These are phyloP conservation scores for Thermomucor indicae-seudaticae DNA, from an alignment of 371 early-diverging fungal genomes.

Conservation along the genomic window DNA sequence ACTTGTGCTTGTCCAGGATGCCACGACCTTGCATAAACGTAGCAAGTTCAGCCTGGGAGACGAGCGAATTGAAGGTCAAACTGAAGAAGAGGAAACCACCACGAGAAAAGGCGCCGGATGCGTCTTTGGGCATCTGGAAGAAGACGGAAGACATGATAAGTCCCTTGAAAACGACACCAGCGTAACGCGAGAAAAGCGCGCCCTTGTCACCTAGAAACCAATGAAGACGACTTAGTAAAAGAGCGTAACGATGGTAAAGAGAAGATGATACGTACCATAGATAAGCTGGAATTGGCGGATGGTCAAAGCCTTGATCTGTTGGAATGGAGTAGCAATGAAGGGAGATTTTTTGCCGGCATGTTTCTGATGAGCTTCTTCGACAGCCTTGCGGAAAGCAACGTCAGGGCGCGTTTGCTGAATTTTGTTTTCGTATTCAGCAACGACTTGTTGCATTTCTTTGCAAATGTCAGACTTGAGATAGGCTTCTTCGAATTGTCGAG, in stretches of 20 bases:
- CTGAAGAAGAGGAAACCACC: too few relatives aligned
- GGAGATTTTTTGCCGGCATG: conserved; percentile 45
- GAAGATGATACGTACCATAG: not conserved
- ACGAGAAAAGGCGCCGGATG: conserved; percentile 61
- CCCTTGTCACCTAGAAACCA: conserved; percentile 38
- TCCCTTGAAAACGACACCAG: conserved; percentile 53
- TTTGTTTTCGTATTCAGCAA: conserved; percentile 30
- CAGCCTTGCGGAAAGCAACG: conserved; percentile 44
- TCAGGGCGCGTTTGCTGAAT: conserved; percentile 27
- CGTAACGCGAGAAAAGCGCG: conserved; percentile 45
- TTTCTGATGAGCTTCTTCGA: conserved; percentile 49
- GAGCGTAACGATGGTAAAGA: not conserved
- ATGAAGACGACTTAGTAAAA: conserved; percentile 24
- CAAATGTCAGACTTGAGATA: conserved; percentile 34
- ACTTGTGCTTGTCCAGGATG: too few relatives aligned
- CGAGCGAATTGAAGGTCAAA: too few relatives aligned
- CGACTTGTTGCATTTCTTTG: conserved; percentile 16
- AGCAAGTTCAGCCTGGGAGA: too few relatives aligned
- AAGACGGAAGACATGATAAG: conserved; percentile 64
- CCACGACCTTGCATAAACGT: too few relatives aligned
- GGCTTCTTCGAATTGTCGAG: conserved; percentile 43
- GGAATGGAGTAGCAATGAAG: conserved; percentile 52
- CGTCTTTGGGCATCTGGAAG: conserved; percentile 43
- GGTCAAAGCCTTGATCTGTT: conserved; percentile 54
- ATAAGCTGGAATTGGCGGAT: conserved; percentile 52